These are phyloP conservation scores for Suhomyces kilbournensis DNA, from an alignment of 805 yeast species.

Conservation along the genomic window DNA sequence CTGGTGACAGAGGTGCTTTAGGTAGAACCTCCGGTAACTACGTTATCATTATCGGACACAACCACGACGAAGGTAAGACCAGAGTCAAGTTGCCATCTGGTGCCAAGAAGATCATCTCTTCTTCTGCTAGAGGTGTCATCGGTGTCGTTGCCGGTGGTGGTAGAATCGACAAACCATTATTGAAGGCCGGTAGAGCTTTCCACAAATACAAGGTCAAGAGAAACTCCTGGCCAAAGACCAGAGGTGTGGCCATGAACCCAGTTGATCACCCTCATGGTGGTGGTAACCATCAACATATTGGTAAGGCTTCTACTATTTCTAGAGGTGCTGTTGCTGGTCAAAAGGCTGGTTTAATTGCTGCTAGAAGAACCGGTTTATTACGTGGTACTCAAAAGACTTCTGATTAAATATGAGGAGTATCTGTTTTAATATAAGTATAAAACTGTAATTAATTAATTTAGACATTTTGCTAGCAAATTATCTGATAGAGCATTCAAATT, in stretches of 20 bases:
- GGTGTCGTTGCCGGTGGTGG: constrained; percentile 99
- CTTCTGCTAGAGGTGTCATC: constrained; percentile 98
- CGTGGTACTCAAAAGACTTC: constrained; percentile 96
- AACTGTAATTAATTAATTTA: neutral
- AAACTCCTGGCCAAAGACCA: constrained; percentile 99
- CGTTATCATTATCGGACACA: constrained; percentile 98
- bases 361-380: constrained; percentile 99
- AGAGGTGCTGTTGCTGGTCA: constrained; percentile 99
- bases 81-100: constrained; percentile 99
- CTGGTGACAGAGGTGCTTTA: constrained; percentile 99
- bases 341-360: constrained; percentile 99
- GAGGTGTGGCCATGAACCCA: constrained; percentile 99
- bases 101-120: constrained; percentile 93
- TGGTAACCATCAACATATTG: constrained; percentile 99
- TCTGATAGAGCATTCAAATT: neutral
- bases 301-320: constrained; percentile 99
- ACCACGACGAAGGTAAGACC: constrained; percentile 98
- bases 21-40: constrained; percentile 99
- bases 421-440: constrained; percentile 3
- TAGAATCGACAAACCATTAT: constrained; percentile 98
- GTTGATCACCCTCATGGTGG: constrained; percentile 99
- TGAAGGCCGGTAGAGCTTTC: constrained; percentile 99
- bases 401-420: constrained; percentile 23
- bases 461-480: neutral
- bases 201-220: constrained; percentile 99